A percentile compares a stretch with the other conserved stretches of the same genome.
Conservation (phyloP, 352 stramenopile genomes). For the Pythium chondricola region DNA sequence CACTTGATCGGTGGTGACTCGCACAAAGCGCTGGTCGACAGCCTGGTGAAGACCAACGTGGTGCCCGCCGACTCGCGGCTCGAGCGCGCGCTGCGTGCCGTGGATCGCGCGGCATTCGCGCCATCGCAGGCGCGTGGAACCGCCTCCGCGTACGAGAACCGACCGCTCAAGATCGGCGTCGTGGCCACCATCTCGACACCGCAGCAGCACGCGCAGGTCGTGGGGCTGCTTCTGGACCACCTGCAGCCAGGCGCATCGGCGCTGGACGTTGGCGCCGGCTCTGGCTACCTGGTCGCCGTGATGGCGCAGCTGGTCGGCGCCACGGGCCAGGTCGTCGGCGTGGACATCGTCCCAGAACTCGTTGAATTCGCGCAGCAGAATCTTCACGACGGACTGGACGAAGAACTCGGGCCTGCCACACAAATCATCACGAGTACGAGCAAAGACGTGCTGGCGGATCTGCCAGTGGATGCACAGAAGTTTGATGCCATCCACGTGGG, state of each 20-base stretch:
- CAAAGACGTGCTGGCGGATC: slow-evolving; percentile 30
- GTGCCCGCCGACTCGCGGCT: slow-evolving; percentile 42
- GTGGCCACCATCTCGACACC: slow-evolving; percentile 83
- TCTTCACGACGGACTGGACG: slow-evolving; percentile 37
- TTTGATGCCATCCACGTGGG: slow-evolving; percentile 82
- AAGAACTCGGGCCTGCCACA: slow-evolving; percentile 31
- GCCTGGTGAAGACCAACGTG: slow-evolving; percentile 71
- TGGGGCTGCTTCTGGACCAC: slow-evolving; percentile 58
- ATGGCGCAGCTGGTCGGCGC: slow-evolving; percentile 68
- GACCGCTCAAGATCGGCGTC: slow-evolving; percentile 66
- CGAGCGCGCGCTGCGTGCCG: slow-evolving; percentile 49
- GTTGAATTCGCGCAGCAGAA: slow-evolving; percentile 64
- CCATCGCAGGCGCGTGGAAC: slow-evolving; percentile 23
- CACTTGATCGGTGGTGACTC: slow-evolving; percentile 74
- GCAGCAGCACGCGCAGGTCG: slow-evolving; percentile 78
- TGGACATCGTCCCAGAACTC: slow-evolving; percentile 78
- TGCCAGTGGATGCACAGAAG: slow-evolving; percentile 18
- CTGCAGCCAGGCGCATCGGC: slow-evolving; percentile 52
- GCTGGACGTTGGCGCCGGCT: slow-evolving; percentile 78
- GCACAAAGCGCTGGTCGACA: slow-evolving; percentile 63
- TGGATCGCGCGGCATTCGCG: slow-evolving; percentile 66
- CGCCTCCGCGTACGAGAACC: slow-evolving; percentile 57
- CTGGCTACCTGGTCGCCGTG: slow-evolving; percentile 68
- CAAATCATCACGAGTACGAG: slow-evolving; percentile 35
- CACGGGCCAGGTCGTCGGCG: slow-evolving; percentile 43